Conservation (phyloP, 1,284 basidiomycete species). For the Cryptococcus sp. region DNA sequence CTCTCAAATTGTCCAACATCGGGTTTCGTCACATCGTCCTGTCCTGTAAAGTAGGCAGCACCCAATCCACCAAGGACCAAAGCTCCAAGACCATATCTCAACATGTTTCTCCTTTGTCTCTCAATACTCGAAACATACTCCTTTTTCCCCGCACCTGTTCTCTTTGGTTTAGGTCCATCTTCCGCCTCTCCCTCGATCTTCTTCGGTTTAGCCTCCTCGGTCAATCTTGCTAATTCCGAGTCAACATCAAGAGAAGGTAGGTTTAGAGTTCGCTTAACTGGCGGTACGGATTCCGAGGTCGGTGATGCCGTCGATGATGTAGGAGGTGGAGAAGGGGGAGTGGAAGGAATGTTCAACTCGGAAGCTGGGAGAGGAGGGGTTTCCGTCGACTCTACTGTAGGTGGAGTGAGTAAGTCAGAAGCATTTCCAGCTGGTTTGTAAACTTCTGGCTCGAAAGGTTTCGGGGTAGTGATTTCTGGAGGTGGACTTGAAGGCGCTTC, state of each 20-base stretch:
- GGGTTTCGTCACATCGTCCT: conserved; percentile 51
- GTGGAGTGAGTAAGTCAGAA: neutral
- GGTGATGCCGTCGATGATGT: neutral
- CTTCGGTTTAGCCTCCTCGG: conserved; percentile 17
- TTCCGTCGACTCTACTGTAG: neutral
- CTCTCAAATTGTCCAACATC: conserved; percentile 32
- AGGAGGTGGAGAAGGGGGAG: neutral
- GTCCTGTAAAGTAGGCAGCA: conserved; percentile 57
- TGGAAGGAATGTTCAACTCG: neutral
- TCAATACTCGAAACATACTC: conserved; percentile 61
- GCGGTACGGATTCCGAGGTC: neutral
- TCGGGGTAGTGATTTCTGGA: neutral
- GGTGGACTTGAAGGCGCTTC: conserved; percentile 1
- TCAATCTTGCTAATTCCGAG: conserved; percentile 28
- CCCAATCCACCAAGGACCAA: conserved; percentile 55
- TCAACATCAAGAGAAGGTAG: conserved; percentile 49
- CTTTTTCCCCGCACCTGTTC: conserved; percentile 38
- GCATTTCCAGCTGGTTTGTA: neutral
- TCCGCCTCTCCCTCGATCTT: conserved; percentile 16
- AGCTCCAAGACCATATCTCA: conserved; percentile 52
- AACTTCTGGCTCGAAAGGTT: neutral
- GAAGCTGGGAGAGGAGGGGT: neutral
- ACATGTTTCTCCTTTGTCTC: conserved; percentile 57
- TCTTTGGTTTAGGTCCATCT: conserved; percentile 4
- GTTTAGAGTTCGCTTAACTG: conserved; percentile 8